Evolutionary conservation across 2,329 filamentous ascomycete genomes (phyloP), one percentile per base, ranked within the genome.

Genomic region (Phialocephala subalpina): DNA sequence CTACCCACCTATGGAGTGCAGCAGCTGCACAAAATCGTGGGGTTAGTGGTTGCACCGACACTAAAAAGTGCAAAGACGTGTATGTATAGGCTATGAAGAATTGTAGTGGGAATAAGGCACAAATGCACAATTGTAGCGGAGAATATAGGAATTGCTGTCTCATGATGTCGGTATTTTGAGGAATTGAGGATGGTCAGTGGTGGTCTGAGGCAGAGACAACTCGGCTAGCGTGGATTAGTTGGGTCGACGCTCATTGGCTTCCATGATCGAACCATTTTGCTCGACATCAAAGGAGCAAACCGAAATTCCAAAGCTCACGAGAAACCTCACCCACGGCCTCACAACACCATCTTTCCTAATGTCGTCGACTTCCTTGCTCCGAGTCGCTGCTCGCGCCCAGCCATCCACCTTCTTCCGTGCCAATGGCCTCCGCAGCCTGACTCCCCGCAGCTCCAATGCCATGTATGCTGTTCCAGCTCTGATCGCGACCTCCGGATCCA

Each of bases 341-440:
- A 61, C 71, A 69, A 65, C 66, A 60, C 57, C 64, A 38, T 66
- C 70, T 74, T 74, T 76, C 78, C 75, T 79, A 81, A 92, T 91
- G 87, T 87, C 88, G 79, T 89, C 90, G 75, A 82, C 87, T 72
- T 84, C 87, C 69, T 80, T 94, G 77, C 83, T 94, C 82, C 90
- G 92, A 78, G 81, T 90, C 77, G 90, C 90, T 80, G 86, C 86
- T 80, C 91, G 91, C 82, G 86, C 84, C 81, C 86, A 78, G 78
- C 82, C 84, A 67, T 77, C 79, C 70, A 81, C 82, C 79, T 83
- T 91, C 79, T 84, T 90, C 82, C 89, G 89, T 80, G 82, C 86
- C 79, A 86, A 86, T 85, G 81, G 82, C 81, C 75, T 86, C 80
- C 84, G 85, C 80, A 82, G 83, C 79, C 83, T 85, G 79, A 81